Base-by-base conservation (phyloP, 2,329 filamentous ascomycete genomes). In the Fusarium sambucinum region DNA sequence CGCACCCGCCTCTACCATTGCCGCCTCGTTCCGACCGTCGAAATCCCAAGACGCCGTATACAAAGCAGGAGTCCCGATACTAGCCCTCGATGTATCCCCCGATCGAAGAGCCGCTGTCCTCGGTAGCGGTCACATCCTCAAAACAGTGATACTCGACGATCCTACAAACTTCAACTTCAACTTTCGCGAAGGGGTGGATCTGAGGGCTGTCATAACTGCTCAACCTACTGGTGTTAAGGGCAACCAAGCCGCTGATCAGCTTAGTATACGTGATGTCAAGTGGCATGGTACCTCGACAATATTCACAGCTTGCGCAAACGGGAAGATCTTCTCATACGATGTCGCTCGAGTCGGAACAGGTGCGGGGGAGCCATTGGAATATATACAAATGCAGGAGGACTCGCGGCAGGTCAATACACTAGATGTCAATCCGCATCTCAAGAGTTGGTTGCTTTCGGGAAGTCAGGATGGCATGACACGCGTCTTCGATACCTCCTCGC, bases 251-350 rank as follows among this genome's bases (percentile, higher is more conserved):
- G 77, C 79, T 19, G 88, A 90, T 63, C 87, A 90, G 75, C 80
- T 90, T 48, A 89, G 87, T 35, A 89, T 90, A 66, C 85, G 86
- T 69, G 86, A 89, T 63, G 87, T 88, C 50, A 88, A 87, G 74
- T 88, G 88, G 83, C 81, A 85, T 30, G 81, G 79, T 58, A 82
- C 84, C 64, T 82, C 83, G 16, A 84, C 82, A 37, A 83, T 90
- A 55, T 87, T 89, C 68, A 90, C 88, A 0, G 88, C 88, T 4
- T 89, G 87, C 73, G 85, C 86, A 50, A 88, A 86, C 63, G 88
- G 88, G 72, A 87, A 87, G 76, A 89, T 90, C 69, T 89, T 89
- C 63, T 82, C 86, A 62, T 90, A 90, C 71, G 87, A 90, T 74
- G 74, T 90, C 19, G 81, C 81, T 40, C 83, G 85, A 21, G 71